phyloP scores from a whole-genome alignment of 345 rosid species.

The Arabidopsis suecica region DNA sequence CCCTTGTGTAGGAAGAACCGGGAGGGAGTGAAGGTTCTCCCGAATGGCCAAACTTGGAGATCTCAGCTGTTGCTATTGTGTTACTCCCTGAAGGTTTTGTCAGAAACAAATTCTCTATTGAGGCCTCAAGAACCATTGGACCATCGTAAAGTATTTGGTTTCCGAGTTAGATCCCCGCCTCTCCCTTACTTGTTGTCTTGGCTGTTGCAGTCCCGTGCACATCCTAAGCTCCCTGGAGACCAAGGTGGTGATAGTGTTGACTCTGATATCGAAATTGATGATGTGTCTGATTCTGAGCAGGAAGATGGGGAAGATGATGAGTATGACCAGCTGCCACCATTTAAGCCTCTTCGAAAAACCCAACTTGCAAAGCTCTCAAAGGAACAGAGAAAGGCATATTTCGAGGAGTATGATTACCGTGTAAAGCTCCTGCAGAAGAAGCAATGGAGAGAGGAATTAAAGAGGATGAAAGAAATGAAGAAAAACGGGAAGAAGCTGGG shows the following conservation, averaged over 20 bases:
- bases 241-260: conserved; percentile 86
- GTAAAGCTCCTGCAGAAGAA: conserved; percentile 94
- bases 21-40: conserved; percentile 89
- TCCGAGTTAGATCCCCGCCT: conserved; percentile 84
- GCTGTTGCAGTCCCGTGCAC: conserved; percentile 92
- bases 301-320: conserved; percentile 83
- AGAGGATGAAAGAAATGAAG: conserved; percentile 78
- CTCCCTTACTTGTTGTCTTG: conserved; percentile 93
- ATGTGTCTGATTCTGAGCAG: conserved; percentile 77
- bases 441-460: conserved; percentile 88
- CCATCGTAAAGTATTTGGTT: conserved; percentile 84
- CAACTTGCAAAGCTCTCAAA: conserved; percentile 83
- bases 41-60: conserved; percentile 91
- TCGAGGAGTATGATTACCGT: conserved; percentile 94
- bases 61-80: conserved; percentile 78
- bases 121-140: conserved; percentile 87
- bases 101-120: conserved; percentile 76
- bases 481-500: conserved; percentile 69
- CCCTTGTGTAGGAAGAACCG: conserved; percentile 83
- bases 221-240: conserved; percentile 77
- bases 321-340: conserved; percentile 93
- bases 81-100: conserved; percentile 82
- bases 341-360: conserved; percentile 78
- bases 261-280: conserved; percentile 80
- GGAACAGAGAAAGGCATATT: conserved; percentile 80